phyloP scores from a whole-genome alignment of 2,329 filamentous ascomycete species.

The Fusarium tanahbumbuense region DNA sequence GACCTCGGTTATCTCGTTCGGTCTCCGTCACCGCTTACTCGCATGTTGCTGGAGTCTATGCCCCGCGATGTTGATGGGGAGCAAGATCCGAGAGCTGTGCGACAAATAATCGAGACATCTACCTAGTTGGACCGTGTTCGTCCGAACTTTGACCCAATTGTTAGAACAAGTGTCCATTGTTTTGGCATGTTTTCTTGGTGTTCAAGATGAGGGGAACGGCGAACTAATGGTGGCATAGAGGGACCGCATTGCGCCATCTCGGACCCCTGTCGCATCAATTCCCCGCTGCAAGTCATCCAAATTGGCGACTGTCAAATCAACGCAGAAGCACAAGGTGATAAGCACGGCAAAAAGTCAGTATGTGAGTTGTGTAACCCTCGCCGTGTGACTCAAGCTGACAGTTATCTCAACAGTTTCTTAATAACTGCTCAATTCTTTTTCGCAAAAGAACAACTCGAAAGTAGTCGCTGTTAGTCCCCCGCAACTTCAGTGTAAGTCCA shows the following conservation, averaged over 20 bases:
- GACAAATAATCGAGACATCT: slow-evolving; percentile 16
- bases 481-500: slow-evolving; percentile 10
- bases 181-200: background rate
- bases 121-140: background rate
- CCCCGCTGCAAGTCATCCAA: background rate
- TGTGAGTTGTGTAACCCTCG: background rate
- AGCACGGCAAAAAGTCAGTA: background rate
- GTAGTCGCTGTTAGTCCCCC: background rate
- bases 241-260: slow-evolving; percentile 32
- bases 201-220: background rate
- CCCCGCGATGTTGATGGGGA: slow-evolving; percentile 35
- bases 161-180: background rate
- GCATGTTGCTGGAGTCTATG: slow-evolving; percentile 45
- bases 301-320: background rate
- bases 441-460: background rate
- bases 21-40: slow-evolving; percentile 44
- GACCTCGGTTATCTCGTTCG: slow-evolving; percentile 44
- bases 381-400: background rate
- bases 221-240: slow-evolving; percentile 33
- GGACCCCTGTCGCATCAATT: slow-evolving; percentile 9
- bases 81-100: slow-evolving; percentile 19
- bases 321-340: background rate
- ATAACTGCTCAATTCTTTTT: background rate
- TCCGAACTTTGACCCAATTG: background rate
- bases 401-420: background rate